phyloP scores from a whole-genome alignment of 768 basidiomycete genomes.

The Vararia minispora region DNA sequence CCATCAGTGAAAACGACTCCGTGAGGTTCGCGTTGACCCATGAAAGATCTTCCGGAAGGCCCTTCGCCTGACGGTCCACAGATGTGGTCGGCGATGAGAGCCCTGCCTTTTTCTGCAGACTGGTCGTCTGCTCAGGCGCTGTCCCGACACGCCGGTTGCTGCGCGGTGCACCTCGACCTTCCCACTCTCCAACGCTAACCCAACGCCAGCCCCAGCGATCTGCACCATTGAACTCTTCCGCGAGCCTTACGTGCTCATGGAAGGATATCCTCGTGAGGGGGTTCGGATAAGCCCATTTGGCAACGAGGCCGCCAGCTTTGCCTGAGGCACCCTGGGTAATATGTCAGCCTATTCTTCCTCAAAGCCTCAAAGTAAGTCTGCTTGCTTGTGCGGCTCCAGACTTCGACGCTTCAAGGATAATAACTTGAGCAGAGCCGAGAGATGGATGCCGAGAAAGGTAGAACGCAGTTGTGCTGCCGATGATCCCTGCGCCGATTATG shows the following conservation, averaged over 20 bases:
- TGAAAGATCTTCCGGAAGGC: constrained; percentile 22
- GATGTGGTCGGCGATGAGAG: constrained; percentile 17
- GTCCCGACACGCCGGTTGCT: constrained; percentile 18
- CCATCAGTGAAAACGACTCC: constrained; percentile 51
- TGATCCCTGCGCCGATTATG: constrained; percentile 80
- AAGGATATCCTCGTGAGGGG: constrained; percentile 64
- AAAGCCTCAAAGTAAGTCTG: no score
- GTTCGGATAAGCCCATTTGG: constrained; percentile 74
- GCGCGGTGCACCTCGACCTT: constrained; percentile 35
- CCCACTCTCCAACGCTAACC: constrained; percentile 65
- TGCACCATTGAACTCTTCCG: constrained; percentile 54
- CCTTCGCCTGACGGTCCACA: constrained; percentile 8
- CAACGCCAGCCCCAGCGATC: constrained; percentile 78
- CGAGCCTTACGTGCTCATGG: constrained; percentile 62
- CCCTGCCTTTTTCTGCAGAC: constrained; percentile 45
- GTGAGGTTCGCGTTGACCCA: constrained; percentile 40
- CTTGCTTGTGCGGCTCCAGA: constrained; percentile 58
- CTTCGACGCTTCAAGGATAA: constrained; percentile 61
- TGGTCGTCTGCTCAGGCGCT: constrained; percentile 27
- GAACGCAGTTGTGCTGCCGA: constrained; percentile 77
- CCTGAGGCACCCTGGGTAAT: constrained; percentile 80
- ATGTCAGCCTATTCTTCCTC: no score
- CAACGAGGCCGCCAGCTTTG: constrained; percentile 78
- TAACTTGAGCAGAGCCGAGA: constrained; percentile 34
- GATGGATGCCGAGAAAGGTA: constrained; percentile 54